A percentile compares a stretch with the other conserved stretches of the same genome.
phyloP scores from a whole-genome alignment of 257 asterid genomes.

The Penstemon eatonii region DNA sequence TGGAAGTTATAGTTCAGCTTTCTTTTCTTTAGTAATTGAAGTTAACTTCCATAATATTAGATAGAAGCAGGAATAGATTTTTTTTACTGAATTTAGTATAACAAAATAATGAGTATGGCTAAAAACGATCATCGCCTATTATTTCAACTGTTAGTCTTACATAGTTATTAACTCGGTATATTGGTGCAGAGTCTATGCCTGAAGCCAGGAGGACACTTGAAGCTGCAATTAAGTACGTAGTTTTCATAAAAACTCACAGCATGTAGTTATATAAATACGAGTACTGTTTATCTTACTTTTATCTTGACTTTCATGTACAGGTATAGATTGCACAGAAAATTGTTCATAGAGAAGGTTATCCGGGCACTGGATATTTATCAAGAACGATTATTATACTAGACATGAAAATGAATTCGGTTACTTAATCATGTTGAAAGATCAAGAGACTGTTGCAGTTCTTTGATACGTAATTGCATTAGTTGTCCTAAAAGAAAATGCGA shows the following conservation, averaged over 20 bases:
- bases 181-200: constrained; percentile 64
- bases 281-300: constrained; percentile 19
- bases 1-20: neutral
- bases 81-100: constrained; percentile 8
- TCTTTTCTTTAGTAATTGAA: constrained; percentile 17
- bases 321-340: constrained; percentile 80
- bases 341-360: constrained; percentile 77
- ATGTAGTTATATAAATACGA: constrained; percentile 7
- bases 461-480: constrained; percentile 6
- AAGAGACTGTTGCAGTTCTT: constrained; percentile 7
- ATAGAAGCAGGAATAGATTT: constrained; percentile 9
- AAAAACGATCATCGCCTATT: no score
- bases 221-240: constrained; percentile 79
- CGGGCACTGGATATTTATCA: constrained; percentile 78
- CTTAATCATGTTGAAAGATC: constrained; percentile 6
- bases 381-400: constrained; percentile 67
- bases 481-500: no score
- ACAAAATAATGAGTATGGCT: no score
- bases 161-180: constrained; percentile 23
- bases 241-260: constrained; percentile 5
- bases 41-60: constrained; percentile 15
- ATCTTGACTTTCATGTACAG: constrained; percentile 41
- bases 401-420: constrained; percentile 12
- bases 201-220: constrained; percentile 80
- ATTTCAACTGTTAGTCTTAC: neutral